Conservation (phyloP, 345 rosid species). For the Viola odorata region DNA sequence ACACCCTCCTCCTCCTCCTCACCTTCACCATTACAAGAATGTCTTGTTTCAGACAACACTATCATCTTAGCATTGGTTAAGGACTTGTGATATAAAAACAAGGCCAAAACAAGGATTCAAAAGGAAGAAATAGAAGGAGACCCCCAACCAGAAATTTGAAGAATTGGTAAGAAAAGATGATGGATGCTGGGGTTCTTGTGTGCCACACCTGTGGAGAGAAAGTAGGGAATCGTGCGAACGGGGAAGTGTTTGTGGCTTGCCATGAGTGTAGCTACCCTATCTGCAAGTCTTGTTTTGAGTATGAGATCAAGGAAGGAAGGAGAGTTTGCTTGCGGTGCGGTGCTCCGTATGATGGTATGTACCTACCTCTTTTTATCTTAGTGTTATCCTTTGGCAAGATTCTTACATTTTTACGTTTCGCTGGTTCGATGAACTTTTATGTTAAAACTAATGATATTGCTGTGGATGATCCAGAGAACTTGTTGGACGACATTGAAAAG, state of each 20-base stretch:
- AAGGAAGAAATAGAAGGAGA: constrained; percentile 2
- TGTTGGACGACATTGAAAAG: constrained; percentile 44
- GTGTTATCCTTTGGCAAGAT: not conserved
- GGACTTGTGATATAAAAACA: constrained; percentile 25
- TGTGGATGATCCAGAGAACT: constrained; percentile 43
- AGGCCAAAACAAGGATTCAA: not conserved
- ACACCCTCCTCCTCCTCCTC: constrained; percentile 22
- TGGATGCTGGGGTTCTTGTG: constrained; percentile 65
- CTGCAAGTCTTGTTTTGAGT: constrained; percentile 81
- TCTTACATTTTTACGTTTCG: not conserved
- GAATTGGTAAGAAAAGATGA: constrained; percentile 38
- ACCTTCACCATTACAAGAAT: constrained; percentile 23
- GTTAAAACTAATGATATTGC: not conserved
- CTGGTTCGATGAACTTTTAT: no score
- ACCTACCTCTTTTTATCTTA: not conserved
- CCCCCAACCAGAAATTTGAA: constrained; percentile 1
- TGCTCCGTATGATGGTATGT: constrained; percentile 58
- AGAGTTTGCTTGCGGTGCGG: constrained; percentile 77
- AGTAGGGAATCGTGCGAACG: constrained; percentile 54
- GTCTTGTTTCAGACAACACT: constrained; percentile 20
- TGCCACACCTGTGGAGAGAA: constrained; percentile 87
- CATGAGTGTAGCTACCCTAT: constrained; percentile 83
- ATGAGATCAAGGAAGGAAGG: constrained; percentile 78
- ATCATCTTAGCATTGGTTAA: constrained; percentile 12
- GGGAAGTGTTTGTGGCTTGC: constrained; percentile 73